Base-by-base conservation (phyloP, 2,329 filamentous ascomycete genomes). In the Hyphodiscus sp. region DNA sequence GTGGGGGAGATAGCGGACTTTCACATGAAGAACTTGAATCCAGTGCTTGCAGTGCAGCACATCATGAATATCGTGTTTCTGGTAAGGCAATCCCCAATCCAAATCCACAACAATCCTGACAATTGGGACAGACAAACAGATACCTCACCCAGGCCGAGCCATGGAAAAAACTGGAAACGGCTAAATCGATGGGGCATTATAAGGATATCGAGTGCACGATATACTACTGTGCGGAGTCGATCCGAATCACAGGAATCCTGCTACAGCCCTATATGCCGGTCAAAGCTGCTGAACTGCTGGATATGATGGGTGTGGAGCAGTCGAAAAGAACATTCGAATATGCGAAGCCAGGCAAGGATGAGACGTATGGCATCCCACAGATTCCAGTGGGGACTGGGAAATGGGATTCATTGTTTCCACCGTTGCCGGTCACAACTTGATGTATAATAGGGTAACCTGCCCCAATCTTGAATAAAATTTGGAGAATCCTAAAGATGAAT, bases 191-290 rank as follows among this genome's bases (percentile, higher is more conserved):
- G 66, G 69, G 41, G 46, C 30, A 52, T 20, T 43, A 38, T 29
- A 20, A 49, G 20, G 23, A 19, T 10, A 33, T 85, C 16, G 73
- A 85, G 59, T 74, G 76, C 61, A 77, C 80, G 41, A 76, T 99
- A 26, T 96, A 82, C 68, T 76, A 86, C 44, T 76, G 78, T 44
- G 80, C 85, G 9, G 94, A 99, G 71, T 80, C 86, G 4, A 68
- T 96, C 46, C 86, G 94, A 41, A 81, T 96, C 20, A 75, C 78
- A 0, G 89, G 85, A 15, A 96, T 99, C 61, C 74, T 97, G 46
- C 74, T 99, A 45, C 91, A 96, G 69, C 91, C 94, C 1, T 89
- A 91, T 65, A 95, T 99, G 79, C 94, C 94, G 0, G 76, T 74
- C 42, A 95, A 95, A 69, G 80, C 89, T 46, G 71, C 72, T 11